Base-by-base conservation (phyloP, 75 land plant genomes). In the Picea glauca region DNA sequence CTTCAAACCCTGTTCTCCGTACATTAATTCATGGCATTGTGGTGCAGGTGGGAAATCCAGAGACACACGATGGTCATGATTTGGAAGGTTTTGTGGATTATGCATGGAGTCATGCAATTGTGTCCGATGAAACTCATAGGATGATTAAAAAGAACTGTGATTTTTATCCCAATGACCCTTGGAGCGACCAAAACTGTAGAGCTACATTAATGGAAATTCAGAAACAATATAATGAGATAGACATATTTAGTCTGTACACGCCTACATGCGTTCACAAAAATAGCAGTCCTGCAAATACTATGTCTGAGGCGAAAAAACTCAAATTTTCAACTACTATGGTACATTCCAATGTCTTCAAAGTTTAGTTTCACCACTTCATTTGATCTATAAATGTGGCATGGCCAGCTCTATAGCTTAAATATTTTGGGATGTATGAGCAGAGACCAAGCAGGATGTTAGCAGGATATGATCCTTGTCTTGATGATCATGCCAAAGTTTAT, bases 61-160 rank as follows among this genome's bases (percentile, higher is more conserved):
- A 86, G 78, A 87, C 90, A 62, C 82, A 82, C 18, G 79, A 85
- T 78, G 82, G 70, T 26, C 67, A 87, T 13, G 64, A 91, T 80
- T 60, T 87, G 82, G 75, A 84, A 75, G 65, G 87, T 78, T 72
- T 86, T 80, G 85, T 89, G 80, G 93, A 91, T 73, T 91, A 89
- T 75, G 90, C 88, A 23, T 91, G 93, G 93, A 89, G 87, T 58
- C 93, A 91, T 76, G 93, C 93, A 6, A 80, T 91, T 84, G 85
- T 91, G 13, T 91, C 93, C 0, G 90, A 91, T 58, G 77, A 78
- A 58, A 89, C 91, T 1, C 85, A 87, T 78, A 59, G 13, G 26
- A 77, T 74, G 35, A 85, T 89, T 13, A 76, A 81, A n/a, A 72
- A 79, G 77, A 76, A 76, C 1, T 91, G 93, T 66, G 65, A 88